Percentiles rank a stretch among this genome's conserved stretches.
Evolutionary conservation across 1,284 basidiomycete species (phyloP).

Genomic region (Puccinia horiana): DNA sequence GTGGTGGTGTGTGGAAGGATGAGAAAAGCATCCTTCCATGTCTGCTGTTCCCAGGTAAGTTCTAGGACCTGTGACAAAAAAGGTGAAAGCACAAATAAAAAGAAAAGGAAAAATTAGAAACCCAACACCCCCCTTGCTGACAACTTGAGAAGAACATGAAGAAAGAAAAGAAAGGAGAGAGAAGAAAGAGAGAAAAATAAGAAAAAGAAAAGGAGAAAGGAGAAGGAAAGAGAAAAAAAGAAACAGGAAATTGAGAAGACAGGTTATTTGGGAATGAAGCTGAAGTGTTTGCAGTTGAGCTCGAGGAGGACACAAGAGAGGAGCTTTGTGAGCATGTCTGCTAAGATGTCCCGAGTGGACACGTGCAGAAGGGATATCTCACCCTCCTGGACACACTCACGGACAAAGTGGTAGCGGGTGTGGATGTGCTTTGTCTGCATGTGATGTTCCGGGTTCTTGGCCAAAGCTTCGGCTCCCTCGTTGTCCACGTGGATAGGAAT

Average conservation of each 20-base stretch:
- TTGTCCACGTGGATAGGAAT: neutral
- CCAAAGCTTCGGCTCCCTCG: neutral
- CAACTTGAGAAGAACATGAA: neutral
- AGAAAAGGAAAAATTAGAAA: neutral
- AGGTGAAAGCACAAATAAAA: too few species aligned
- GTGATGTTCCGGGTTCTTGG: constrained; percentile 7
- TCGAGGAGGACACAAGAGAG: neutral
- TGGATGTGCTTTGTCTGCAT: neutral
- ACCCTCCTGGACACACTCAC: neutral
- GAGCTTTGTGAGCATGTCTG: constrained; percentile 19
- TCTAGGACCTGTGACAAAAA: too few species aligned
- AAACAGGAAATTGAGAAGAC: too few species aligned
- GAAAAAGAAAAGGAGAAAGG: neutral
- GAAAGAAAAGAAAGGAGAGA: neutral
- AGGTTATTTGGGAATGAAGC: too few species aligned
- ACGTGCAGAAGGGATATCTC: neutral
- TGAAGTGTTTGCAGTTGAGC: neutral
- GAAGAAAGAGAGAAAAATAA: too few species aligned
- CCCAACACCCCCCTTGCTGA: neutral
- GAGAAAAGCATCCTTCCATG: too few species aligned
- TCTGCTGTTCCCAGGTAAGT: too few species aligned
- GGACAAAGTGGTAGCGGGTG: neutral
- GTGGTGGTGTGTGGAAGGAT: too few species aligned
- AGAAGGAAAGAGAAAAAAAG: neutral
- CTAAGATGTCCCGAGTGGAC: neutral